Conservation (phyloP, 78 protist genomes). For the Pelomyxa schiedti region DNA sequence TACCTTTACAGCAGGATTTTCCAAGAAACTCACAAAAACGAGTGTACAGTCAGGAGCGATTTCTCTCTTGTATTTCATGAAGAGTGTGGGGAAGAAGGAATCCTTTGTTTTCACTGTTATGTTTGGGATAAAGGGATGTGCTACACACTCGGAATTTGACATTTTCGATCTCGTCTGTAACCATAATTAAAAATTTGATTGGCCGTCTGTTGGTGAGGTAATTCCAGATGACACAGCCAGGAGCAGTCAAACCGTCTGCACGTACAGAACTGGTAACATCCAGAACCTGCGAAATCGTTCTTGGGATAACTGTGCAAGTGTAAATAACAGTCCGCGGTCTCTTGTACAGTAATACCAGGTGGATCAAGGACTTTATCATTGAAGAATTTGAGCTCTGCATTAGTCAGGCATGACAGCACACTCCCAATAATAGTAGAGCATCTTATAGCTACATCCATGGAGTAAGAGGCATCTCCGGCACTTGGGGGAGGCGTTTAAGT, state of each 20-base stretch:
- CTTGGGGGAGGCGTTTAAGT: background rate
- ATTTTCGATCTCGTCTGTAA: constrained; percentile 5
- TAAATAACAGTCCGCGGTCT: too few relatives aligned
- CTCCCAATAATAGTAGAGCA: background rate
- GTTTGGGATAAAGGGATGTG: too few relatives aligned
- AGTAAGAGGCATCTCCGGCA: constrained; percentile 11
- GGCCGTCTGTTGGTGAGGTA: background rate
- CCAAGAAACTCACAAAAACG: constrained; percentile 4
- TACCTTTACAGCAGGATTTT: background rate
- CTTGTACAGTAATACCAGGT: too few relatives aligned
- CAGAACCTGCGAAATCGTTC: background rate
- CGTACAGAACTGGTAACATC: background rate
- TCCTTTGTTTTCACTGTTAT: too few relatives aligned
- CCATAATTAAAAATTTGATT: background rate
- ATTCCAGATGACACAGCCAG: constrained; percentile 1
- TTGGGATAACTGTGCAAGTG: too few relatives aligned
- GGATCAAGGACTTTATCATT: background rate
- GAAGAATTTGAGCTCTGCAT: constrained; percentile 4
- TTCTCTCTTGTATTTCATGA: background rate
- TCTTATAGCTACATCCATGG: constrained; percentile 24
- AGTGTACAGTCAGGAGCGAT: background rate
- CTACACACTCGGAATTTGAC: too few relatives aligned
- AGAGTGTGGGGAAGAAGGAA: background rate
- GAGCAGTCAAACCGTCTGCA: constrained; percentile 5
- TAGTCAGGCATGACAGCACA: background rate